Conservation (phyloP, 768 basidiomycete species). For the Boletus vermiculosoides region DNA sequence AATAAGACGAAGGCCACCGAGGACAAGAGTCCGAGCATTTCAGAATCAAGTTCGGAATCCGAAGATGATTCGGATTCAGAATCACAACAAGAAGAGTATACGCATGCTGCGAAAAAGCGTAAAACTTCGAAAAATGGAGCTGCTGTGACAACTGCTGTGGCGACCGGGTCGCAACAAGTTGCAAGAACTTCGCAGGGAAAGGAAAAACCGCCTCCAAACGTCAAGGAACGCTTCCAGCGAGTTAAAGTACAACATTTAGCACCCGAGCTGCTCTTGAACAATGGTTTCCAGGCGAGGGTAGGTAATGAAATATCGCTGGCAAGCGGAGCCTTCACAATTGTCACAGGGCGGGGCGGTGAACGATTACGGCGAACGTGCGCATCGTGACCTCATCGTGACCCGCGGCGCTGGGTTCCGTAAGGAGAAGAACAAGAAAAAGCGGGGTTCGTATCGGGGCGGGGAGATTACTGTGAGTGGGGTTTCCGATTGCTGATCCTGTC, state of each 20-base stretch:
- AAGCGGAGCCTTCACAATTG: neutral
- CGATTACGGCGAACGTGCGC: slow-evolving; percentile 88
- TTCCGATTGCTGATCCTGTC: neutral
- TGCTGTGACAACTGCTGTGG: slow-evolving; percentile 47
- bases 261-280: slow-evolving; percentile 49
- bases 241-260: slow-evolving; percentile 64
- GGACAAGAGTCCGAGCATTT: slow-evolving; percentile 2
- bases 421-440: slow-evolving; percentile 99
- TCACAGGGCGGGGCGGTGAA: slow-evolving; percentile 57
- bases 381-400: slow-evolving; percentile 87
- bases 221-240: slow-evolving; percentile 74
- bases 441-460: slow-evolving; percentile 90
- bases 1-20: slow-evolving; percentile 1
- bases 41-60: slow-evolving; percentile 28
- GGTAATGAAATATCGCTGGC: slow-evolving; percentile 14
- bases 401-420: slow-evolving; percentile 95
- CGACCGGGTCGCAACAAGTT: slow-evolving; percentile 9
- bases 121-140: slow-evolving; percentile 51
- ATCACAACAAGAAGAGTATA: neutral
- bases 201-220: slow-evolving; percentile 33
- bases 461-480: slow-evolving; percentile 78
- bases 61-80: slow-evolving; percentile 9
- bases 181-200: slow-evolving; percentile 3
- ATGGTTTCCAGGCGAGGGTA: slow-evolving; percentile 81
- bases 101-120: slow-evolving; percentile 57